A percentile compares a stretch with the other conserved stretches of the same genome.
These are phyloP conservation scores for Trametes punicea DNA, from an alignment of 768 basidiomycete genomes.

Conservation along the genomic window DNA sequence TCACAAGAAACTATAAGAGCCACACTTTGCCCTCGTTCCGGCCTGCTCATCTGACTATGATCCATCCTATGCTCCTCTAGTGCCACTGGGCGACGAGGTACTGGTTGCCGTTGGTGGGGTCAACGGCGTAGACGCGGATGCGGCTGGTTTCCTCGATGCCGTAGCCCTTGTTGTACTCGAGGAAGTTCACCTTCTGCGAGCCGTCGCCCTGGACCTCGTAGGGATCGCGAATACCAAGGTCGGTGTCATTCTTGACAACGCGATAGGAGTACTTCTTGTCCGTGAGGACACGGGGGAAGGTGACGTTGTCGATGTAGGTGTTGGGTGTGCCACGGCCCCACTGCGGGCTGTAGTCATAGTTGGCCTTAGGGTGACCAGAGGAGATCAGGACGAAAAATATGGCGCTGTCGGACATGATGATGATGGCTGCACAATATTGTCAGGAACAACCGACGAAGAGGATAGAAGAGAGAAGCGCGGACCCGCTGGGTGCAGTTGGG, in stretches of 20 bases:
- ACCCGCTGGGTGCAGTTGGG: too few species aligned
- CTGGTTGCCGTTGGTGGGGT: constrained; percentile 13
- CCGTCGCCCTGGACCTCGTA: constrained; percentile 9
- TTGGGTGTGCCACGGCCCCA: constrained; percentile 13
- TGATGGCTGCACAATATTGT: too few species aligned
- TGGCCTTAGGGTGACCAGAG: too few species aligned
- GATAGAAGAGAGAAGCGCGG: too few species aligned
- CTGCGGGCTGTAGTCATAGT: constrained; percentile 7
- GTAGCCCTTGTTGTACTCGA: constrained; percentile 17
- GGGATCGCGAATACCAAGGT: constrained; percentile 8
- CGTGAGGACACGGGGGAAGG: constrained; percentile 13
- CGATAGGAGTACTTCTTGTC: constrained; percentile 17
- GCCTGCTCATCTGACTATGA: too few species aligned
- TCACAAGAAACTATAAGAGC: too few species aligned
- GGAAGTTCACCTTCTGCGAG: constrained; percentile 21
- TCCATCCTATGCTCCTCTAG: too few species aligned
- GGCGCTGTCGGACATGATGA: too few species aligned
- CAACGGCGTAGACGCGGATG: constrained; percentile 16
- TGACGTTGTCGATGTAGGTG: constrained; percentile 15
- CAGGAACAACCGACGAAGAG: too few species aligned
- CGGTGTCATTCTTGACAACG: constrained; percentile 4
- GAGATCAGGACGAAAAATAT: too few species aligned
- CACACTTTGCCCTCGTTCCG: too few species aligned
- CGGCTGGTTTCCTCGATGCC: constrained; percentile 1
- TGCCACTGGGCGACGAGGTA: constrained; percentile 16